Evolutionary conservation across 305 asterid species (phyloP).

Genomic region (Plantago rigida): DNA sequence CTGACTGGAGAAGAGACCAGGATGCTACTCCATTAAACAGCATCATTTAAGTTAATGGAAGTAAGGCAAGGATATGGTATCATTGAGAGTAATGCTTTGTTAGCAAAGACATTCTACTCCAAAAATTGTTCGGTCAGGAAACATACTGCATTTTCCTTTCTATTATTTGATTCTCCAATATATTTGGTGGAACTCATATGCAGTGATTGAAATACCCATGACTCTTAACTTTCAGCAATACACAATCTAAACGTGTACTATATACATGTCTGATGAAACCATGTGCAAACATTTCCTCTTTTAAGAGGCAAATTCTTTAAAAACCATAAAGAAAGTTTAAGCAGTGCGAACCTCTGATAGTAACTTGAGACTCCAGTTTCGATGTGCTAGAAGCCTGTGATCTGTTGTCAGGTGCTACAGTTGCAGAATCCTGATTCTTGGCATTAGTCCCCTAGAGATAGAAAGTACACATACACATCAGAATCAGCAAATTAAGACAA

Average conservation of each 20-base stretch:
- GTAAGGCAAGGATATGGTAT: too few species aligned
- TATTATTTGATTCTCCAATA: too few species aligned
- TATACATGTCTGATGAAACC: slow-evolving; percentile 3
- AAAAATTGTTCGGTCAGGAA: too few species aligned
- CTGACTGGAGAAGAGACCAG: too few species aligned
- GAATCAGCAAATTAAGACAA: background rate
- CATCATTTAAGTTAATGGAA: too few species aligned
- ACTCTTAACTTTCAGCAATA: too few species aligned
- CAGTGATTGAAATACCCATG: too few species aligned
- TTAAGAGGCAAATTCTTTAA: background rate
- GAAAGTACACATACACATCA: background rate
- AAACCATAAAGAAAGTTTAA: slow-evolving; percentile 6
- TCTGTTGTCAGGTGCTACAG: slow-evolving; percentile 36
- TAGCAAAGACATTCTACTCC: too few species aligned
- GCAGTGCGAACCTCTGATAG: slow-evolving; percentile 37
- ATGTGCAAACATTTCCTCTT: background rate
- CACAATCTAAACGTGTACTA: background rate
- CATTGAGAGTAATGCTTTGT: too few species aligned
- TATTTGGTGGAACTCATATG: too few species aligned
- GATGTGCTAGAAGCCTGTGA: slow-evolving; percentile 40
- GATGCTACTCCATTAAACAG: too few species aligned
- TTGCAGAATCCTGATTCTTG: slow-evolving; percentile 36
- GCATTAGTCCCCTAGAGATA: slow-evolving; percentile 36
- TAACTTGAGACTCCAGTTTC: slow-evolving; percentile 30
- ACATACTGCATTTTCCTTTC: too few species aligned